Evolutionary conservation across 768 basidiomycete genomes (phyloP).

Genomic region (Hypholoma sublateritium): DNA sequence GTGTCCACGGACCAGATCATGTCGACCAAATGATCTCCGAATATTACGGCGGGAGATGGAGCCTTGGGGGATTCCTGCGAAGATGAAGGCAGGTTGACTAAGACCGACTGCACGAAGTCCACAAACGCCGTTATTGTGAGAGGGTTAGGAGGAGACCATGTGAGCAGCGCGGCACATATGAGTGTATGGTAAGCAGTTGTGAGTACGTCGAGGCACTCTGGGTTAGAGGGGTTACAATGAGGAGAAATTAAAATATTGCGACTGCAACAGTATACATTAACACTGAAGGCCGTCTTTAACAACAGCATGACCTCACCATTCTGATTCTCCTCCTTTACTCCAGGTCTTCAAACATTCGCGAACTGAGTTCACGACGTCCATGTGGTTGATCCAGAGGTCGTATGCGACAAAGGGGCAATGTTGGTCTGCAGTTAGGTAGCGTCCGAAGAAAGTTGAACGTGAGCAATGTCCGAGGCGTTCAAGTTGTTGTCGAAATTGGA

Average conservation of each 20-base stretch:
- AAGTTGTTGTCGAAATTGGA: neutral
- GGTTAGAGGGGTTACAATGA: slow-evolving; percentile 59
- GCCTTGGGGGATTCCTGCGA: slow-evolving; percentile 56
- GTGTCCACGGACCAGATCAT: slow-evolving; percentile 81
- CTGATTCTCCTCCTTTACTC: slow-evolving; percentile 57
- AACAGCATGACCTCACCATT: slow-evolving; percentile 47
- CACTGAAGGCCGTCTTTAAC: neutral
- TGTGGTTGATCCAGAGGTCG: slow-evolving; percentile 19
- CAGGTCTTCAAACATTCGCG: slow-evolving; percentile 51
- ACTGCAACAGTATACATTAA: slow-evolving; percentile 6
- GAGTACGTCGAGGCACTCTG: slow-evolving; percentile 52
- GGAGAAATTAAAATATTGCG: slow-evolving; percentile 31
- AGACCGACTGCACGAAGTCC: slow-evolving; percentile 63
- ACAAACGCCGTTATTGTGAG: slow-evolving; percentile 54
- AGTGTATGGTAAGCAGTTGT: slow-evolving; percentile 72
- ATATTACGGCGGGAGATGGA: slow-evolving; percentile 40
- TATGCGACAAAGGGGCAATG: neutral
- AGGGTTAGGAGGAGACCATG: slow-evolving; percentile 49
- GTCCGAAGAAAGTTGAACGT: slow-evolving; percentile 1
- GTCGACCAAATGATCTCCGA: slow-evolving; percentile 76
- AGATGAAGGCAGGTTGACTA: slow-evolving; percentile 66
- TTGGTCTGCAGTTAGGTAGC: slow-evolving; percentile 1
- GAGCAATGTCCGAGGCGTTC: slow-evolving; percentile 15
- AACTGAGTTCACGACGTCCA: slow-evolving; percentile 63
- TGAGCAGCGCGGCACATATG: slow-evolving; percentile 54